Evolutionary conservation across 164 flowering plant genomes (phyloP), one percentile per base, ranked within the genome.

Genomic region (Piper betle): DNA sequence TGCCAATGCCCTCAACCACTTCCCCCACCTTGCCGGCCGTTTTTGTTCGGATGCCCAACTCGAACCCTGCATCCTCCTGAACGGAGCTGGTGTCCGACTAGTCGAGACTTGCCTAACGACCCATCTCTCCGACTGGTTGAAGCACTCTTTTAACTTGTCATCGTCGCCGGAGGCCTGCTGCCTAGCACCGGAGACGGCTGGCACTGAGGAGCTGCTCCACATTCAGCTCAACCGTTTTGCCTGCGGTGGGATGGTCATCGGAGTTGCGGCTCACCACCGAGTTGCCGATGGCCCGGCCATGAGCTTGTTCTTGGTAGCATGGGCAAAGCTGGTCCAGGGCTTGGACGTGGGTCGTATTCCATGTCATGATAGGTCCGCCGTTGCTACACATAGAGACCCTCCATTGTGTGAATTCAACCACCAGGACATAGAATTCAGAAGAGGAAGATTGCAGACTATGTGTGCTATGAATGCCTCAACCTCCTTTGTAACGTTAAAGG

Each of bases 261-360:
- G 68, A 25, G n/a, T n/a, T 17, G 18, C 58, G 2, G n/a, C 52
- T 2, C 42, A 59, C 38, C 68, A 66, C 40, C 20, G 17, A 16
- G 68, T 59, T 12, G 57, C 50, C n/a, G 68, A 65, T 59, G 68
- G 63, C 2, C 63, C 59, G 20, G 52, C 68, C 5, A 53, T 59
- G 63, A 65, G 68, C 57, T 6, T 3, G 6, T 65, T 65, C 52
- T 50, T 58, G 38, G 8, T 59, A 12, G n/a, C 62, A 25, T 65
- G 68, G 68, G 60, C 63, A 1, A 57, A 37, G 18, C 11, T 54
- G 25, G 56, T 60, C 48, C 62, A 50, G 2, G 63, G 57, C 2
- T 11, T 58, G 33, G 62, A 40, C n/a, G 37, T 52, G 20, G 48
- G 20, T 39, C 63, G 58, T 17, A 7, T 46, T 43, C 66, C 66